These are phyloP conservation scores for Wickerhamiella sorbophila DNA, from an alignment of 805 yeast genomes.

Conservation along the genomic window DNA sequence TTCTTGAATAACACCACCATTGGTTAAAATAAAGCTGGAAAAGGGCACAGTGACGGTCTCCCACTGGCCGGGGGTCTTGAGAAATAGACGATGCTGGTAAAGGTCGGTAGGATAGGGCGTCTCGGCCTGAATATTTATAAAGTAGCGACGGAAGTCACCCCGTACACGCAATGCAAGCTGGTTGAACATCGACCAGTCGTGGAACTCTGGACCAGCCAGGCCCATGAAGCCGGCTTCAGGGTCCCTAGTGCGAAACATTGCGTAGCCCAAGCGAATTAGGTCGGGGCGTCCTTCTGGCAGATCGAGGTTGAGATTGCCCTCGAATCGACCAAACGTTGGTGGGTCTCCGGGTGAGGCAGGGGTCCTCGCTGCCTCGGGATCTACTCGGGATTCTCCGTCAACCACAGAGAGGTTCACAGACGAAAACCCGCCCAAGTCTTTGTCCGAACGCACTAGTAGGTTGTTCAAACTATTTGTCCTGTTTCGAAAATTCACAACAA, in stretches of 20 bases:
- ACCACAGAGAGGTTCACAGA: constrained; percentile 39
- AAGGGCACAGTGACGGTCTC: constrained; percentile 69
- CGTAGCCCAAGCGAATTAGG: constrained; percentile 51
- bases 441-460: constrained; percentile 51
- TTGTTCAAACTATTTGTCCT: constrained; percentile 32
- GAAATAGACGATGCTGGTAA: constrained; percentile 66
- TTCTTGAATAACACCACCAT: constrained; percentile 57
- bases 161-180: constrained; percentile 57
- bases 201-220: constrained; percentile 30
- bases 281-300: constrained; percentile 53
- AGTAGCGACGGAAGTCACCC: constrained; percentile 59
- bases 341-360: constrained; percentile 1
- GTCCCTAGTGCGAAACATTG: constrained; percentile 73
- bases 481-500: constrained; percentile 45
- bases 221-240: constrained; percentile 34
- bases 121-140: constrained; percentile 70
- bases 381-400: constrained; percentile 8
- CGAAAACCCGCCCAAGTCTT: constrained; percentile 67
- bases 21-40: constrained; percentile 67
- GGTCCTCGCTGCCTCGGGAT: not conserved
- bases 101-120: constrained; percentile 64
- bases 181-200: constrained; percentile 57
- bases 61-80: constrained; percentile 63
- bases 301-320: constrained; percentile 54
- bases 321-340: constrained; percentile 40